Base-by-base conservation (phyloP, 768 basidiomycete species). In the Macrolepiota dolichaula region DNA sequence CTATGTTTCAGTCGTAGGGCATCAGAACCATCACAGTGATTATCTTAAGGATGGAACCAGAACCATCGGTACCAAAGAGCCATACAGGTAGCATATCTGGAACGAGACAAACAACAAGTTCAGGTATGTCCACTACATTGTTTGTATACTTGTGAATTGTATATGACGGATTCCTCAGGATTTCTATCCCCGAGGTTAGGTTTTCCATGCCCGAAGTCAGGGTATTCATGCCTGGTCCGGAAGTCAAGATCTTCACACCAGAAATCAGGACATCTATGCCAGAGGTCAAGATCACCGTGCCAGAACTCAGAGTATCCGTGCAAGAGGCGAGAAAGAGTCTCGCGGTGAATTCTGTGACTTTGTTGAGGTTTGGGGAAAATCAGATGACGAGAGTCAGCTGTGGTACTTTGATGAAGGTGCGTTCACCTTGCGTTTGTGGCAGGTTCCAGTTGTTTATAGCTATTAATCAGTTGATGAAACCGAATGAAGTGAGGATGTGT, bases 281-380 rank as follows among this genome's bases (percentile, higher is more conserved):
- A 7, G 29, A 32, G 29, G 29, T 32, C 29, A 32, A 32, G 7
- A 7, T 32, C 7, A 32, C 29, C 29, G 7, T 32, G 3, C 29
- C 29, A 32, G 29, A 32, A 7, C 29, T 32, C 7, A 32, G 29
- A 7, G 29, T 32, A 32, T 32, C 29, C 55, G 68, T 78, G 40
- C 73, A 73, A 24, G 59, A 67, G 49, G 79, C 74, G 0, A n/a
- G 55, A 11, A 71, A 69, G 60, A 73, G 71, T 54, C 60, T 79
- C 65, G 78, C 54, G 77, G 76, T 37, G 71, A 71, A 3, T 79
- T 81, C 1, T 81, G 79, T 0, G 66, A 69, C 7, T 32, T 32
- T 0, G 57, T 83, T 22, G 62, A 71, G 19, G 38, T 82, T 59
- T 82, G 81, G 79, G 63, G 70, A 2, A 70, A 71, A 29, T 79